A percentile compares a stretch with the other conserved stretches of the same genome.
Evolutionary conservation across 208 protist genomes (phyloP).

Genomic region (Leishmania gerbilli): DNA sequence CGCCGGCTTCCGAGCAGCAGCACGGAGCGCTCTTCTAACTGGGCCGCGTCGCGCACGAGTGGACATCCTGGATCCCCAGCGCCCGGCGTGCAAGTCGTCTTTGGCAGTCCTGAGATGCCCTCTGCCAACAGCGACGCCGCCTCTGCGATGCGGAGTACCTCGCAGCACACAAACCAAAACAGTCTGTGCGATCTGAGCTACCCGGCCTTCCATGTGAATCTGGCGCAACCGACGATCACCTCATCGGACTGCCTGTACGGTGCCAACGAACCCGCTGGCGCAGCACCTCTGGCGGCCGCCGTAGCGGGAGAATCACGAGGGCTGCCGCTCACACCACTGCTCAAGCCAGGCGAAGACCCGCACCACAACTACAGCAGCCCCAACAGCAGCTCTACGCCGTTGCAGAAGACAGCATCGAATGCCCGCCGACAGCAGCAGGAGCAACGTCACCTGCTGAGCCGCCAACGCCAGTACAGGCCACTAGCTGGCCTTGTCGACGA

Average conservation of each 20-base stretch:
- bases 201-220: constrained; percentile 18
- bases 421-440: not conserved
- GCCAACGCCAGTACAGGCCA: constrained; percentile 2
- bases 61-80: not conserved
- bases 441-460: not conserved
- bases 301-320: not conserved
- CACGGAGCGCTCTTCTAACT: not conserved
- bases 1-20: constrained; percentile 3
- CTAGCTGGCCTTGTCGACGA: not conserved
- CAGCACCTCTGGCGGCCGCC: not conserved
- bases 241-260: constrained; percentile 11
- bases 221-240: constrained; percentile 5
- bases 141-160: not conserved
- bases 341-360: not conserved
- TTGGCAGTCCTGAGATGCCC: constrained; percentile 7
- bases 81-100: not conserved
- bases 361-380: not conserved
- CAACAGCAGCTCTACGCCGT: not conserved
- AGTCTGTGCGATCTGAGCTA: constrained; percentile 26
- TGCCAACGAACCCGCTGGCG: not conserved
- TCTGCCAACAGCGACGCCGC: constrained; percentile 5
- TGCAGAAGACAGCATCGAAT: not conserved
- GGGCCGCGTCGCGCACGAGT: not conserved
- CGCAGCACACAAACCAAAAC: constrained; percentile 11
- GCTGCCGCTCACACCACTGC: not conserved